Conservation (phyloP, 176 grass and related monocot genomes). For the Aegilops tauschii region DNA sequence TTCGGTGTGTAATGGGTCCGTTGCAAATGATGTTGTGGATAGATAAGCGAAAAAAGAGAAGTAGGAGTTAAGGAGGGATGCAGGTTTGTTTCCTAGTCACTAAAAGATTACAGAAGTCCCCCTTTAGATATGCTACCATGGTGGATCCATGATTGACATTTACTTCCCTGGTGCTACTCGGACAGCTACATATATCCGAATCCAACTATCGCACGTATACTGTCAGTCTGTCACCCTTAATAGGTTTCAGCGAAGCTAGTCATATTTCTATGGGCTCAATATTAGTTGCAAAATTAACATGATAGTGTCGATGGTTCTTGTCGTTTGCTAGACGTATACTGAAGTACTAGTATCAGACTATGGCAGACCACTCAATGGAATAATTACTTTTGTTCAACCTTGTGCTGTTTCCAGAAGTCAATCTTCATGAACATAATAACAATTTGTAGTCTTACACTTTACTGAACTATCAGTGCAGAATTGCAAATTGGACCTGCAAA, state of each 20-base stretch:
- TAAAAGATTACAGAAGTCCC: background rate
- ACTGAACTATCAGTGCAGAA: no score
- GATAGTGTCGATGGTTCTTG: background rate
- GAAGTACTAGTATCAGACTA: background rate
- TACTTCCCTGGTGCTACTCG: background rate
- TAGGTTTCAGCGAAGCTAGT: background rate
- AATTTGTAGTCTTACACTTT: no score
- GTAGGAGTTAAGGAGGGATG: background rate
- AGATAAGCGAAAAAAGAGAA: background rate
- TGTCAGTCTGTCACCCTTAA: background rate
- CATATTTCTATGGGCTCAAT: background rate
- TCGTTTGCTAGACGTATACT: background rate
- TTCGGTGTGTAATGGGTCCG: background rate
- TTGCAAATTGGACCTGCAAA: no score
- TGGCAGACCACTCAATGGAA: background rate
- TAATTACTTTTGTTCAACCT: no score
- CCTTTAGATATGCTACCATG: background rate
- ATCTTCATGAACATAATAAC: no score
- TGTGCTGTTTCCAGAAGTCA: no score
- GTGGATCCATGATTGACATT: background rate
- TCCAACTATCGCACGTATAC: background rate
- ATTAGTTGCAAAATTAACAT: background rate
- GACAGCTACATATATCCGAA: background rate
- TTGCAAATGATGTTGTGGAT: background rate
- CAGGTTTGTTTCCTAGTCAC: background rate